These are phyloP conservation scores for Senna siamea DNA, from an alignment of 306 rosid species.

Conservation along the genomic window DNA sequence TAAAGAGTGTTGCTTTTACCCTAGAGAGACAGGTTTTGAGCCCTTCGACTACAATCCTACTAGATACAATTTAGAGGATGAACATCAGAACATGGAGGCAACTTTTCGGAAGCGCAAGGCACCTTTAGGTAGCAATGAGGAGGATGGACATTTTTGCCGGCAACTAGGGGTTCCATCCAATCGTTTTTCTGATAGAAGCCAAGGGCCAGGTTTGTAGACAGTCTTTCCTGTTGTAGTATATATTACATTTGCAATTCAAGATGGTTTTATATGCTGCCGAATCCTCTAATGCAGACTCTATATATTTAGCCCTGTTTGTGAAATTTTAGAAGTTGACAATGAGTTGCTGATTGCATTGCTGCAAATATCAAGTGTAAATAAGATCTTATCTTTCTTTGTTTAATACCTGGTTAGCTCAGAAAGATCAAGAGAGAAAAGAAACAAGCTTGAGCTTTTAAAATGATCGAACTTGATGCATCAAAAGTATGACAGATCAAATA, in stretches of 20 bases:
- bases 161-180: conserved; percentile 73
- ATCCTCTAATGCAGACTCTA: conserved; percentile 57
- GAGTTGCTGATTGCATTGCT: conserved; percentile 58
- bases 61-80: conserved; percentile 57
- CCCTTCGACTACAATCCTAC: conserved; percentile 53
- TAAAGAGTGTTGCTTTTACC: conserved; percentile 67
- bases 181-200: conserved; percentile 55
- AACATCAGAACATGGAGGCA: conserved; percentile 60
- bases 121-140: conserved; percentile 62
- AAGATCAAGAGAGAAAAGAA: conserved; percentile 19
- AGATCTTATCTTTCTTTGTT: conserved; percentile 43
- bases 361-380: conserved; percentile 61
- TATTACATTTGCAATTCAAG: conserved; percentile 52
- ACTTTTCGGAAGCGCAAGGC: conserved; percentile 69
- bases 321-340: conserved; percentile 48
- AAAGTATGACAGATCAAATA: background rate
- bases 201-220: conserved; percentile 79
- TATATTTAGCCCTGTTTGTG: conserved; percentile 60
- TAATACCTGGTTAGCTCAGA: conserved; percentile 30
- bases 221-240: conserved; percentile 57
- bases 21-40: conserved; percentile 55
- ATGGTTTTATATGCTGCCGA: conserved; percentile 51
- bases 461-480: conserved; percentile 22
- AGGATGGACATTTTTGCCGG: conserved; percentile 81
- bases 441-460: conserved; percentile 3